Evolutionary conservation across 2,329 filamentous ascomycete genomes (phyloP).

Genomic region (Dendrostoma leiphaemia): DNA sequence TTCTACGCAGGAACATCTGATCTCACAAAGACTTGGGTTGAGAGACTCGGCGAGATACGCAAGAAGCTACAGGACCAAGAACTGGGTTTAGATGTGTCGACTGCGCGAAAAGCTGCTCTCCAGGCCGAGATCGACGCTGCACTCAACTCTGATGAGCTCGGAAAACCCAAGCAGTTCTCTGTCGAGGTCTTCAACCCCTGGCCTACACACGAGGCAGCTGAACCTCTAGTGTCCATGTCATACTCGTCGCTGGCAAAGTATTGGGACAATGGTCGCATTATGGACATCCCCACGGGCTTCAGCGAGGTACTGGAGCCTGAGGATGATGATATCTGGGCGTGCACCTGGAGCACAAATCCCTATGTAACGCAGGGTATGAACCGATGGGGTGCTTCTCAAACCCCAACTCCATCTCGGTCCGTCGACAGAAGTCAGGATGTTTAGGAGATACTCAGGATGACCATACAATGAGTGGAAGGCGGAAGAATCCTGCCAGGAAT

Average conservation of each 20-base stretch:
- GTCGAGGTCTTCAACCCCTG: conserved; percentile 38
- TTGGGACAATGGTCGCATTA: conserved; percentile 17
- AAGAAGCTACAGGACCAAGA: conserved; percentile 37
- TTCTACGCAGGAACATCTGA: conserved; percentile 41
- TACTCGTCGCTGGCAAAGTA: conserved; percentile 31
- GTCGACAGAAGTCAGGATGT: neutral
- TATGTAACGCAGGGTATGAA: neutral
- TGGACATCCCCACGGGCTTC: neutral
- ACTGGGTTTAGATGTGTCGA: conserved; percentile 23
- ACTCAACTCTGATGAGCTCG: conserved; percentile 21
- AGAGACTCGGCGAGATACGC: conserved; percentile 30
- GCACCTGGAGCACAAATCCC: neutral
- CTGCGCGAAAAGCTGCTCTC: conserved; percentile 17
- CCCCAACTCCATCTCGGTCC: neutral
- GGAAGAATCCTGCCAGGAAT: neutral
- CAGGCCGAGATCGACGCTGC: conserved; percentile 6
- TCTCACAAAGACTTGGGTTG: conserved; percentile 31
- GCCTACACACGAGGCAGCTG: conserved; percentile 36
- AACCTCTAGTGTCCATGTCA: conserved; percentile 42
- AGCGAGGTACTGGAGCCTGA: conserved; percentile 1
- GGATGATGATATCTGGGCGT: neutral
- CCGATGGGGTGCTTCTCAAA: neutral
- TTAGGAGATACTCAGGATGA: neutral
- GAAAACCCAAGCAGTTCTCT: conserved; percentile 17
- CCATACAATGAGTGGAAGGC: neutral